Base-by-base conservation (phyloP, 495 filamentous ascomycete species). In the Penicillium subrubescens region DNA sequence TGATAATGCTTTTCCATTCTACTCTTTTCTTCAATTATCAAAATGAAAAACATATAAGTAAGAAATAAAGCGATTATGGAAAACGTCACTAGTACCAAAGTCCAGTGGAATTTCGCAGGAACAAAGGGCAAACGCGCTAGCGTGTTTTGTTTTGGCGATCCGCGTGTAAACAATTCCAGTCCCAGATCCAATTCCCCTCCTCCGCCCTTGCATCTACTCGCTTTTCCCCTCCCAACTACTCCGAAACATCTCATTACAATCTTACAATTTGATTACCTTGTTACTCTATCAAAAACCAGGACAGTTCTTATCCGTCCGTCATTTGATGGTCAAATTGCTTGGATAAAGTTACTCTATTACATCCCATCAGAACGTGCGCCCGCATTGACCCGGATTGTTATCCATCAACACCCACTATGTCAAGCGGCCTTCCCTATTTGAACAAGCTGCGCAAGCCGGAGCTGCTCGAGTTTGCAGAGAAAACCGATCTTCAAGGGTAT, bases 401-500 rank as follows among this genome's bases (percentile, higher is more conserved):
- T 46, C 50, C 62, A 52, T 63, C 64, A n/a, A 23, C 19, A 67
- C 61, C 67, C 63, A 82, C 71, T 59, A 89, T 90, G 86, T 82
- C 86, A 39, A 74, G 75, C 63, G 80, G 70, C 64, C 78, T 83
- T 52, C 86, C 88, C 67, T 98, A 89, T 88, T 84, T 97, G 69
- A 86, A 88, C 67, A 87, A 88, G 73, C 90, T 96, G 83, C 89
- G 89, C 78, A 98, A 97, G 81, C 81, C 81, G 62, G 92, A 94
- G 64, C 86, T 99, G 55, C 66, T 86, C 41, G 89, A 93, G 66
- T 82, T 96, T 51, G 91, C 91, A 54, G 82, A 90, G 50, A 77
- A 85, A 37, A 88, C 92, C 60, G 90, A 91, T 29, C 77, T 97
- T 43, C 83, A 84, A 70, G 85, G 90, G 92, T 94, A 84, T 67